Evolutionary conservation across 2,329 filamentous ascomycete genomes (phyloP).

Genomic region (Zopfia rhizophila): DNA sequence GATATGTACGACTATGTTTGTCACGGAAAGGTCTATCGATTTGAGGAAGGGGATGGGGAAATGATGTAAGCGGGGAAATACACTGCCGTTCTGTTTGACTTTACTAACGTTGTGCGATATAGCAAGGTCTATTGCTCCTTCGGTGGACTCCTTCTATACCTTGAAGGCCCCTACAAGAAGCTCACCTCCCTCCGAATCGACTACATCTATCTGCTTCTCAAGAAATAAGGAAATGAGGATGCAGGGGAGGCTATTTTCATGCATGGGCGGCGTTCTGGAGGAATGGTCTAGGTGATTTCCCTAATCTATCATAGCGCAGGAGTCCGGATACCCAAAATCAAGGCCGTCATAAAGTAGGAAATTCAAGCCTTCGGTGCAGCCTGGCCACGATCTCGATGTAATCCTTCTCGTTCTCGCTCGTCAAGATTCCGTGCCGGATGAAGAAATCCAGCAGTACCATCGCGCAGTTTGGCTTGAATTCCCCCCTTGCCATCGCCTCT

Average conservation of each 20-base stretch:
- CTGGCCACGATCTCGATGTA: constrained; percentile 79
- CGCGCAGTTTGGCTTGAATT: constrained; percentile 94
- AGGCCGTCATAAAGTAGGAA: constrained; percentile 63
- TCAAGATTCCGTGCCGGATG: constrained; percentile 83
- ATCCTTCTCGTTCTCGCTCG: constrained; percentile 78
- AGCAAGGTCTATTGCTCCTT: constrained; percentile 97
- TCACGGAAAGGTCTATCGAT: constrained; percentile 88
- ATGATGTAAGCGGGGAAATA: constrained; percentile 75
- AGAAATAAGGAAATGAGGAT: constrained; percentile 70
- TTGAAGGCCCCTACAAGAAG: constrained; percentile 96
- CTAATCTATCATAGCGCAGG: constrained; percentile 33
- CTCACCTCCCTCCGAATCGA: constrained; percentile 91
- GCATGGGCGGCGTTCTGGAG: constrained; percentile 46
- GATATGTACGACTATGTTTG: constrained; percentile 90
- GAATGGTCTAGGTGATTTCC: constrained; percentile 31
- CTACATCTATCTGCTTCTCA: constrained; percentile 90
- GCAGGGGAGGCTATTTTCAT: constrained; percentile 13
- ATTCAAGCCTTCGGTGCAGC: constrained; percentile 82
- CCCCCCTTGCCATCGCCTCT: constrained; percentile 72
- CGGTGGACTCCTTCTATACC: constrained; percentile 86
- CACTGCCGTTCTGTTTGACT: constrained; percentile 1
- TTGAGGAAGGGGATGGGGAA: constrained; percentile 84
- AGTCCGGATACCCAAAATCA: constrained; percentile 43
- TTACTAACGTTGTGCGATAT: constrained; percentile 39
- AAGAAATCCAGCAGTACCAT: constrained; percentile 90